Evolutionary conservation across 2,329 filamentous ascomycete species (phyloP).

Genomic region (Phoma herbarum): DNA sequence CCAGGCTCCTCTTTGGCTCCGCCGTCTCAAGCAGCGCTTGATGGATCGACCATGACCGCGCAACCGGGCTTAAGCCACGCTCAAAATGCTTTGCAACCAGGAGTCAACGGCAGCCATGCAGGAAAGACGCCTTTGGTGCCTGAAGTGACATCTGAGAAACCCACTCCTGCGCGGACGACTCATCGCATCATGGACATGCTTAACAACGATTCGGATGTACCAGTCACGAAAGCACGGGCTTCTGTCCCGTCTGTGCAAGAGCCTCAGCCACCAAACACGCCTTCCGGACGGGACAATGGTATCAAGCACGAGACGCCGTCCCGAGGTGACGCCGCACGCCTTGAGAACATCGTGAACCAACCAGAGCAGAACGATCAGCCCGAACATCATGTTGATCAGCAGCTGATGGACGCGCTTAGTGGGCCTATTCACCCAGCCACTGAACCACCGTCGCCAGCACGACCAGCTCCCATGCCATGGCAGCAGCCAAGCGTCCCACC

Average conservation of each 20-base stretch:
- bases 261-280: conserved; percentile 22
- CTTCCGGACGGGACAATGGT: conserved; percentile 23
- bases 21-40: conserved; percentile 32
- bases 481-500: conserved; percentile 24
- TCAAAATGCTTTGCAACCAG: conserved; percentile 22
- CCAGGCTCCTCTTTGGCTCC: conserved; percentile 24
- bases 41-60: conserved; percentile 29
- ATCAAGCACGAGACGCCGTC: conserved; percentile 33
- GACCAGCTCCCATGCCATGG: conserved; percentile 27
- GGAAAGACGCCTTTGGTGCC: conserved; percentile 21
- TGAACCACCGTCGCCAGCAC: conserved; percentile 34
- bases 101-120: conserved; percentile 16
- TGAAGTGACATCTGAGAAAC: conserved; percentile 34
- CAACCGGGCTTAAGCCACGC: too few species aligned
- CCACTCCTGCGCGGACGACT: conserved; percentile 41
- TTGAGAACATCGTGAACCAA: conserved; percentile 32
- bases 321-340: conserved; percentile 26
- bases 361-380: conserved; percentile 31
- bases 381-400: conserved; percentile 35
- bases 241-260: conserved; percentile 29
- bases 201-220: conserved; percentile 47
- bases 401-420: conserved; percentile 32
- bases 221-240: conserved; percentile 33
- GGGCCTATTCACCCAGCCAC: conserved; percentile 24
- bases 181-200: conserved; percentile 51